Evolutionary conservation across 352 stramenopile genomes (phyloP).

Genomic region (Phytophthora foliorum): DNA sequence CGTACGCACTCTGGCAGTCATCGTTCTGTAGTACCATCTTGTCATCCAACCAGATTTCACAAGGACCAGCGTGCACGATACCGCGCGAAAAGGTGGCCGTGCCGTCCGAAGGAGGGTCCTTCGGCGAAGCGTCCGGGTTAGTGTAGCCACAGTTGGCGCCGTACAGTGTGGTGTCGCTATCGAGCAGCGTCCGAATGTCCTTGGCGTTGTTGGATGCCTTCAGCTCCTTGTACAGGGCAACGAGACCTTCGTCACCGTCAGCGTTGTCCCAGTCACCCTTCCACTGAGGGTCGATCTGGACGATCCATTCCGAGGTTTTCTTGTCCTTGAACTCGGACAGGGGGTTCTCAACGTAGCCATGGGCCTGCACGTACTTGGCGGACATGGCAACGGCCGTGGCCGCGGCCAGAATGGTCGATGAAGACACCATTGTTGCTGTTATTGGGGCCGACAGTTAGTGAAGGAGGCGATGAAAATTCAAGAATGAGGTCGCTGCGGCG

Average conservation of each 20-base stretch:
- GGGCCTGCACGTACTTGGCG: slow-evolving; percentile 21
- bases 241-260: slow-evolving; percentile 26
- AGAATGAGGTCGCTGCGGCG: slow-evolving; percentile 10
- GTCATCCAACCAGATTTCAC: slow-evolving; percentile 54
- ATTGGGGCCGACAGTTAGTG: not conserved
- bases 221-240: slow-evolving; percentile 40
- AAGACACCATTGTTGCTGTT: slow-evolving; percentile 16
- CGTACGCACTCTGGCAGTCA: slow-evolving; percentile 47
- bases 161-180: slow-evolving; percentile 41
- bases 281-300: slow-evolving; percentile 47
- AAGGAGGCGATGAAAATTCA: slow-evolving; percentile 10
- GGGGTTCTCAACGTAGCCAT: slow-evolving; percentile 39
- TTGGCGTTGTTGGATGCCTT: slow-evolving; percentile 31
- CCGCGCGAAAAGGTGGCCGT: slow-evolving; percentile 40
- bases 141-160: slow-evolving; percentile 42
- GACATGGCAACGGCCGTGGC: slow-evolving; percentile 6
- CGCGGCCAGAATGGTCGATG: slow-evolving; percentile 7
- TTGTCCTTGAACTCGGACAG: slow-evolving; percentile 39
- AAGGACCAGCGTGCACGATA: slow-evolving; percentile 43
- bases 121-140: slow-evolving; percentile 28
- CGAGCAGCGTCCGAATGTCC: slow-evolving; percentile 41
- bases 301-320: slow-evolving; percentile 40
- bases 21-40: slow-evolving; percentile 47
- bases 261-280: slow-evolving; percentile 37
- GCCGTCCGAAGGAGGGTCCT: slow-evolving; percentile 30